Base-by-base conservation (phyloP, 2,329 filamentous ascomycete genomes). In the Pseudocercospora fuligena region DNA sequence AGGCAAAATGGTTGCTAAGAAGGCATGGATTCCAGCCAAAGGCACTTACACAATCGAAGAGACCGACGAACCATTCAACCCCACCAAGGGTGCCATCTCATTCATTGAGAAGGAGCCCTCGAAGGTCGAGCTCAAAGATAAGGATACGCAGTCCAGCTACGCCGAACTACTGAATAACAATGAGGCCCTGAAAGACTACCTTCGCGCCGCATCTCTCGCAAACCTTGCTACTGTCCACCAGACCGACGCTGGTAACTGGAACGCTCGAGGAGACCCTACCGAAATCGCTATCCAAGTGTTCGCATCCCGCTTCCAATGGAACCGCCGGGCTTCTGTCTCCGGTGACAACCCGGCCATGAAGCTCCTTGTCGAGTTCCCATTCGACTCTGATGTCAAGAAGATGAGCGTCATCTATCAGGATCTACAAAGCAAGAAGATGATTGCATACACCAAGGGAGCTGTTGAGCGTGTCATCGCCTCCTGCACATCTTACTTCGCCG, bases 221-320 rank as follows among this genome's bases (percentile, higher is more conserved):
- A 91, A 91, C 71, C 80, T 91, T 23, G 88, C 89, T 1, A 84
- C 84, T 36, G 85, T 91, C 3, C 85, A 88, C 67, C 81, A 87
- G 68, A 81, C 80, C 54, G 81, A 87, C 14, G 81, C 84, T n/a
- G 82, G 85, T 29, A 79, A 83, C 61, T 91, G 89, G 89, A 83
- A 86, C 63, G 88, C 86, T 29, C 85, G 87, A 57, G 89, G 89
- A 49, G 89, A 90, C 70, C 88, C 88, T 0, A 92, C 90, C 0
- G 90, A 92, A 72, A 90, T 92, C 67, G 90, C 90, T 1, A 90
- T 92, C 54, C 89, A 92, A 71, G 90, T 92, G 0, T 91, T 92
- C 74, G 88, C 89, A 8, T 87, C 85, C 49, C 87, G 90, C 12
- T 92, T 92, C 75, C 70, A 73, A 25, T 75, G 73, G 71, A 76